Evolutionary conservation across 164 flowering plant genomes (phyloP), one percentile per base, ranked within the genome.

Genomic region (Warburgia ugandensis): DNA sequence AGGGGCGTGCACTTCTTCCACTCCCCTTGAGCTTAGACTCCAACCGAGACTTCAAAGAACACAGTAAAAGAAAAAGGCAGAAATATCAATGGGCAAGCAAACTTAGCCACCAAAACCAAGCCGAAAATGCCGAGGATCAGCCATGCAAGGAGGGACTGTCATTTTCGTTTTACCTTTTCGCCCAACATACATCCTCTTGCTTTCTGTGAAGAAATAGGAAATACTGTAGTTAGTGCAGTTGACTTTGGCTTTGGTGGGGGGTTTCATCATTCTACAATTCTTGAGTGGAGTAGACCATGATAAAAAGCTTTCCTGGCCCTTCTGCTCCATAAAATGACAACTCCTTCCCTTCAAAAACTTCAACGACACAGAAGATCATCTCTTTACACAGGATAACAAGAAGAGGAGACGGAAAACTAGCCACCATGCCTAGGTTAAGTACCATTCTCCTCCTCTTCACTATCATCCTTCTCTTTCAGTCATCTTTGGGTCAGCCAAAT

Each of bases 211-310:
- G 35, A 59, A 51, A 35, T 4, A 9, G 33, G 16, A 32, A 32
- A 41, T 26, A 45, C 52, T 52, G 25, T 25, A 56, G 50, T 25
- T 59, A 61, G 73, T 66, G 66, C 46, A 74, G 78, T 77, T 77
- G 80, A 73, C 78, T 73, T 73, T 35, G 55, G n/a, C 31, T n/a
- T 7, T 69, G 65, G 71, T 59, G 50, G 61, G 41, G 71, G 73
- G 66, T 46, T 41, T 58, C 67, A 65, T 67, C 72, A 29, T 61
- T 55, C 57, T 58, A 38, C 51, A 55, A 50, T 66, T 51, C 42
- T 63, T 65, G 52, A 68, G 79, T 75, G 68, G 67, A 33, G 55
- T 66, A 67, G 73, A 71, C 65, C 45, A 59, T 72, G 30, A 52
- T 52, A n/a, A 59, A 60, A 46, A 59, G 57, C 56, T 62, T 35